A percentile compares a stretch with the other conserved stretches of the same genome.
Evolutionary conservation across 495 filamentous ascomycete species (phyloP).

Genomic region (Corynascus novoguineensis): DNA sequence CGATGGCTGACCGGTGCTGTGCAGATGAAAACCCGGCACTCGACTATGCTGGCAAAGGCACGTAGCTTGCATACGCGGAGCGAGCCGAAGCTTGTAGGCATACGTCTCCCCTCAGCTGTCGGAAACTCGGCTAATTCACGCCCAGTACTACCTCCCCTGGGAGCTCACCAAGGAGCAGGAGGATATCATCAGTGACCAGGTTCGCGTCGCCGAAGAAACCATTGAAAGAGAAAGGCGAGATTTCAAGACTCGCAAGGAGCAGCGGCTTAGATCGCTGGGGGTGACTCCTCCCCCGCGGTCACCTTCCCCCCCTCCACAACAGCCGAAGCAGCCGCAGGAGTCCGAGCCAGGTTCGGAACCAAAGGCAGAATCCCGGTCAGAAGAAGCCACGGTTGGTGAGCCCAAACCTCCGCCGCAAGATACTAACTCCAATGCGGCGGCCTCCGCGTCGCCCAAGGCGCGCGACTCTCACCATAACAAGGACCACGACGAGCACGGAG

Average conservation of each 20-base stretch:
- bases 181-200: constrained; percentile 43
- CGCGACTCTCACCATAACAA: constrained; percentile 28
- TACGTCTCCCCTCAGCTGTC: constrained; percentile 1
- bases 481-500: constrained; percentile 61
- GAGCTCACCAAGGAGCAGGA: constrained; percentile 55
- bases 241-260: constrained; percentile 37
- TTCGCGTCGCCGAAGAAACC: constrained; percentile 39
- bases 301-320: constrained; percentile 3
- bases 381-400: constrained; percentile 42
- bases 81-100: constrained; percentile 70
- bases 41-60: constrained; percentile 65
- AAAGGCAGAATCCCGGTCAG: constrained; percentile 13
- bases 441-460: constrained; percentile 16
- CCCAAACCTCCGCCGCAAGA: constrained; percentile 36
- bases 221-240: constrained; percentile 43
- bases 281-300: constrained; percentile 23
- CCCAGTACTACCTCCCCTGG: constrained; percentile 86
- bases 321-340: neutral
- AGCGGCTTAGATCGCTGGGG: constrained; percentile 27
- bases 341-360: neutral
- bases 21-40: constrained; percentile 77
- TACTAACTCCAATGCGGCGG: constrained; percentile 34
- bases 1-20: constrained; percentile 23
- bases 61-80: constrained; percentile 67
- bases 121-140: constrained; percentile 30